phyloP scores from a whole-genome alignment of 257 asterid genomes.

The Plantago elongata region DNA sequence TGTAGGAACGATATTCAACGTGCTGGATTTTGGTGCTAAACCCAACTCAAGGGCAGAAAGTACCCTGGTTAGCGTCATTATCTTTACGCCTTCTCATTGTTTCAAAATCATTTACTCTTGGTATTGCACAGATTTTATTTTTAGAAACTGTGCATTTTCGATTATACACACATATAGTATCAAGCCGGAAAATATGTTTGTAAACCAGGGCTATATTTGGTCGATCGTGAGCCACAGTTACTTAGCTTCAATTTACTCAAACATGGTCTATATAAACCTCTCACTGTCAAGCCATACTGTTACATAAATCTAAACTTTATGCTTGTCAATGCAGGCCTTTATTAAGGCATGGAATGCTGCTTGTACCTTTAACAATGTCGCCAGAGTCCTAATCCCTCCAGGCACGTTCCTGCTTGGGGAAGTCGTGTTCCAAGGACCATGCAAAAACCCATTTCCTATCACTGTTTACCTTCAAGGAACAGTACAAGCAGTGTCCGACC shows the following conservation, averaged over 20 bases:
- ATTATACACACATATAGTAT: no score
- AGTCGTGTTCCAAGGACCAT: conserved; percentile 49
- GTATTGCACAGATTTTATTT: neutral
- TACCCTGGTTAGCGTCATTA: conserved; percentile 29
- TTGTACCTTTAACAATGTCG: conserved; percentile 36
- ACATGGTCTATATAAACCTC: neutral
- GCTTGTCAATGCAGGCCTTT: conserved; percentile 36
- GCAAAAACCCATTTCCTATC: conserved; percentile 38
- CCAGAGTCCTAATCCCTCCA: conserved; percentile 39
- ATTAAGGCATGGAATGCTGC: conserved; percentile 55
- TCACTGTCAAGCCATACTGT: neutral
- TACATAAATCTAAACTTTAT: neutral
- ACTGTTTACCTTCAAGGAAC: conserved; percentile 40
- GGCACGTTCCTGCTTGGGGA: conserved; percentile 42
- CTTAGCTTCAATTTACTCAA: no score
- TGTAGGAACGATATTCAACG: conserved; percentile 32
- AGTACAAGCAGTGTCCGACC: conserved; percentile 42
- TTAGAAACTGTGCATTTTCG: no score
- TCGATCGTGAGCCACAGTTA: no score
- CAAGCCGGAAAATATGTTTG: no score
- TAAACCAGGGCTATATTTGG: no score
- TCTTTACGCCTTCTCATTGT: neutral
- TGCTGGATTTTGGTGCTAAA: conserved; percentile 44
- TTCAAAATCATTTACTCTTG: neutral
- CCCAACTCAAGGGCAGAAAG: conserved; percentile 31